Conservation (phyloP, 257 asterid genomes). For the Mentha longifolia region DNA sequence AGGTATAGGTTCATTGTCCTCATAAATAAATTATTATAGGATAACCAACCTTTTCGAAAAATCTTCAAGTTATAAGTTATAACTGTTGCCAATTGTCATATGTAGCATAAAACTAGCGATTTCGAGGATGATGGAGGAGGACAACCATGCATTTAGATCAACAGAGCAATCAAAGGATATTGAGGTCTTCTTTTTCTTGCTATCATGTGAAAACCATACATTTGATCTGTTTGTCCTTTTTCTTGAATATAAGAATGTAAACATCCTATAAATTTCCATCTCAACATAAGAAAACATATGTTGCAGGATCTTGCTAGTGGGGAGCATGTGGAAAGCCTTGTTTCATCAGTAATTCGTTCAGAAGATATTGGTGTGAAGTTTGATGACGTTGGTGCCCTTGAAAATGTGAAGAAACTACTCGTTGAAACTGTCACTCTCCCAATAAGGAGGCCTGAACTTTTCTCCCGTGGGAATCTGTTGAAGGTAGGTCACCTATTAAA, state of each 20-base stretch:
- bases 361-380: constrained; percentile 75
- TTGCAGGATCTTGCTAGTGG: constrained; percentile 57
- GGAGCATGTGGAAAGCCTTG: constrained; percentile 23
- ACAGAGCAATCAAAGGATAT: constrained; percentile 59
- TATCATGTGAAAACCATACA: neutral
- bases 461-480: constrained; percentile 67
- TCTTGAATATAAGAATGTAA: neutral
- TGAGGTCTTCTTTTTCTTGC: neutral
- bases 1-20: neutral
- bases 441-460: constrained; percentile 67
- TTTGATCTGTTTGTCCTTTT: no score
- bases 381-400: constrained; percentile 79
- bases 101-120: constrained; percentile 65
- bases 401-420: constrained; percentile 60
- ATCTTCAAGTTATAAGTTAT: neutral
- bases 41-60: neutral
- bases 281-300: neutral
- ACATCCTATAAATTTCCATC: no score
- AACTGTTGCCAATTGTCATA: neutral
- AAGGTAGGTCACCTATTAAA: constrained; percentile 42
- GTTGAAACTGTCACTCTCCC: constrained; percentile 76
- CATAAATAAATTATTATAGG: neutral
- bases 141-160: constrained; percentile 31
- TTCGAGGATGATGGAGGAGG: constrained; percentile 62
- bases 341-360: constrained; percentile 69